Evolutionary conservation across 1,284 basidiomycete species (phyloP).

Genomic region (Pyrrhoderma lamaoense): DNA sequence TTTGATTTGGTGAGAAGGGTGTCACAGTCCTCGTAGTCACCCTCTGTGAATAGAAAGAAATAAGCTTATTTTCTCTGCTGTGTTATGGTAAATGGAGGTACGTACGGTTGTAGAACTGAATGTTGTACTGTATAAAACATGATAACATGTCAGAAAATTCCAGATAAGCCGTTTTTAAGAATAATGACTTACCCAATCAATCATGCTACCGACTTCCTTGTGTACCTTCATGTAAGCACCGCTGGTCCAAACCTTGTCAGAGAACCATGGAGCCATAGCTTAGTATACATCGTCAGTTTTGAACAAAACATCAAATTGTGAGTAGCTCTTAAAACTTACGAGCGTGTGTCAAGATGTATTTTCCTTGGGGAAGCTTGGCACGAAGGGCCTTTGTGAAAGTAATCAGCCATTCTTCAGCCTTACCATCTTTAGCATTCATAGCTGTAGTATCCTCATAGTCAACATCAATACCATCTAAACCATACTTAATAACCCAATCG

Average conservation of each 20-base stretch:
- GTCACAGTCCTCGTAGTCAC: constrained; percentile 21
- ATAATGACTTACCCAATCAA: constrained; percentile 21
- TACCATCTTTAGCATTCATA: constrained; percentile 23
- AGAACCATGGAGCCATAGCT: constrained; percentile 16
- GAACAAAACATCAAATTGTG: not conserved
- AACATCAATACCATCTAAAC: constrained; percentile 17
- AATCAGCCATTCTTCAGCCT: constrained; percentile 22
- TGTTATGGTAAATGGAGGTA: not conserved
- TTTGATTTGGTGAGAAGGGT: constrained; percentile 20
- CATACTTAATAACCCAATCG: constrained; percentile 21
- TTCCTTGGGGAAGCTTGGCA: constrained; percentile 20
- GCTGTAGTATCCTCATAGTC: constrained; percentile 22
- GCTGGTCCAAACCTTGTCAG: constrained; percentile 9
- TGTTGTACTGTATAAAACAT: constrained; percentile 11
- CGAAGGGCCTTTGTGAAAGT: constrained; percentile 25
- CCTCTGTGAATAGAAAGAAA: constrained; percentile 5
- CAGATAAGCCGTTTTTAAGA: not conserved
- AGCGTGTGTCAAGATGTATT: constrained; percentile 24
- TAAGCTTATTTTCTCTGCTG: not conserved
- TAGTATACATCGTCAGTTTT: not conserved
- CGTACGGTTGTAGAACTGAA: constrained; percentile 19
- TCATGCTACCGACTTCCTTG: constrained; percentile 21
- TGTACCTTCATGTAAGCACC: constrained; percentile 22
- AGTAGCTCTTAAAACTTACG: constrained; percentile 16
- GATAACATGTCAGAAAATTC: not conserved